Evolutionary conservation across 179 eudicot genomes (phyloP), one percentile per base, ranked within the genome.

Genomic region (Heliamphora pulchella): DNA sequence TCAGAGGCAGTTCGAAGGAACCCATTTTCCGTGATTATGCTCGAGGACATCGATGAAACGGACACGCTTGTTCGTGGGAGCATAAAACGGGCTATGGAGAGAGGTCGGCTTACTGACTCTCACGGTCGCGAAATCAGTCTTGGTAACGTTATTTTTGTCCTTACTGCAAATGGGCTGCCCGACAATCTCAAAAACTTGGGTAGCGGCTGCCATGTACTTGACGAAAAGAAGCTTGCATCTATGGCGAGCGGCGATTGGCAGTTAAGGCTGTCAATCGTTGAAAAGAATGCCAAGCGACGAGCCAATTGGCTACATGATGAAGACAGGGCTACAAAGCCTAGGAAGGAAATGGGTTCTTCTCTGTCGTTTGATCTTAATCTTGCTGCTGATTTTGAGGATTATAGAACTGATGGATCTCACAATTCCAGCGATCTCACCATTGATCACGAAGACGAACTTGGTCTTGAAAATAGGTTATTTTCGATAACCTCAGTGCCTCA

Each of bases 61-160:
- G 89, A 95, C 73, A 77, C 83, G 88, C 59, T 93, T 2, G 82
- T 93, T 10, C 90, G 92, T 3, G 96, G 89, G 71, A 91, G 79
- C 80, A 90, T 95, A 74, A 91, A 88, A 78, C 88, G 91, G 5
- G 97, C 98, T 0, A 93, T 95, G 87, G 97, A 95, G 57, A 86
- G 91, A 77, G 98, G 98, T 1, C 87, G 94, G 68, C 84, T 95
- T 9, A 76, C 88, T 0, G 97, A 95, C 79, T 93, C 97, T 62
- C 91, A 95, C 63, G 97, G 98, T 44, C 93, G 98, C 6, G 98
- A 95, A 64, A 91, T 95, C 76, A 90, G 93, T 71, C 93, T 95
- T 0, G 97, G 97, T 0, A 95, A 92, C 83, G 86, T 92, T 31
- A 79, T 91, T 51, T 95, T 95, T 80, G 68, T 95, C 22, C 83